These are phyloP conservation scores for Immersiella caudata DNA, from an alignment of 495 filamentous ascomycete genomes.

Conservation along the genomic window DNA sequence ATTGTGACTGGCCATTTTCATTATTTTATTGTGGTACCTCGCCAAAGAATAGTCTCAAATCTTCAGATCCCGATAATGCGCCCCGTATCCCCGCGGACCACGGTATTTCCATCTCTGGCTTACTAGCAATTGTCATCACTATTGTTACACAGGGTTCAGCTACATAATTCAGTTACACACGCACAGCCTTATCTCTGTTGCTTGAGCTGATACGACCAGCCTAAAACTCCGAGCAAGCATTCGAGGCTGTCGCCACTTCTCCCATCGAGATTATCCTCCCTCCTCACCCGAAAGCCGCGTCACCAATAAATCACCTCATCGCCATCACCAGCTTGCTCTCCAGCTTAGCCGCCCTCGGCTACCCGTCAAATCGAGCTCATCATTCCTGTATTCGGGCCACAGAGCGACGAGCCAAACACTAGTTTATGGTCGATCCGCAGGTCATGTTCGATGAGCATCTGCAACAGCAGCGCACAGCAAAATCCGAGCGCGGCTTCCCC, in stretches of 20 bases:
- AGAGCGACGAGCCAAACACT: neutral
- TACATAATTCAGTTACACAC: neutral
- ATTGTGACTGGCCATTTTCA: too few species aligned
- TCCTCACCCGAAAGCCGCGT: neutral
- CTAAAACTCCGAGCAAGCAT: neutral
- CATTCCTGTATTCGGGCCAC: neutral
- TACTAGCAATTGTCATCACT: too few species aligned
- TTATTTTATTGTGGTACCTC: too few species aligned
- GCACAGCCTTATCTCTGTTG: neutral
- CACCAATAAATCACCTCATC: neutral
- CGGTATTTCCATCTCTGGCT: too few species aligned
- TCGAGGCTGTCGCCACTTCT: neutral
- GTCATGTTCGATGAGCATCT: neutral
- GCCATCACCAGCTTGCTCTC: neutral
- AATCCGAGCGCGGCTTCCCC: slow-evolving; percentile 5
- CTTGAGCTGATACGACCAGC: neutral
- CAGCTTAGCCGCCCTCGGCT: too few species aligned
- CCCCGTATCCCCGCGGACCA: too few species aligned
- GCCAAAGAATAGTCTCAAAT: too few species aligned
- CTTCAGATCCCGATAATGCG: too few species aligned
- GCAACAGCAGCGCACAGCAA: neutral
- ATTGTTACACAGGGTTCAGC: neutral
- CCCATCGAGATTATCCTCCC: neutral
- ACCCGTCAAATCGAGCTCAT: neutral
- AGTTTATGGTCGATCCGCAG: neutral